phyloP scores from a whole-genome alignment of 192 early-diverging fungal genomes.

The Rhizophlyctis rosea region DNA sequence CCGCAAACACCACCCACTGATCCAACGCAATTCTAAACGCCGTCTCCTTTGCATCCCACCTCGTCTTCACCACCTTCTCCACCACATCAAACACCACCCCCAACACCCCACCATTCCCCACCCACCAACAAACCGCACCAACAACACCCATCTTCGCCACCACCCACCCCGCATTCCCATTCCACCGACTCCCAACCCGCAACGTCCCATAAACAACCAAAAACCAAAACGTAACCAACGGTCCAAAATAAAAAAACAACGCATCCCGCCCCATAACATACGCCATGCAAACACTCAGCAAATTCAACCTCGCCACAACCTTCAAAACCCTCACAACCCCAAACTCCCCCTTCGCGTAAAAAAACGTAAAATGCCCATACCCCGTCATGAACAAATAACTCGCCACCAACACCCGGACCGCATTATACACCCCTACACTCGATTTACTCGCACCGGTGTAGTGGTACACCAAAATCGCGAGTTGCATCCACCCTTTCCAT shows the following conservation, averaged over 20 bases:
- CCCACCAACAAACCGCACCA: constrained; percentile 31
- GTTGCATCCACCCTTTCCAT: constrained; percentile 89
- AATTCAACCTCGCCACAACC: constrained; percentile 64
- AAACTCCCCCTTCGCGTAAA: constrained; percentile 68
- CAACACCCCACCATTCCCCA: constrained; percentile 32
- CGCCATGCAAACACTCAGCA: constrained; percentile 61
- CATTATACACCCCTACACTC: constrained; percentile 65
- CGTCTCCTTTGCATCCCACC: constrained; percentile 67
- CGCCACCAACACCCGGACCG: constrained; percentile 70
- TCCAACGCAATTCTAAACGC: constrained; percentile 69
- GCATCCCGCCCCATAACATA: constrained; percentile 68
- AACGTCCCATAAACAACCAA: constrained; percentile 66
- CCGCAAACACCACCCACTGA: constrained; percentile 64
- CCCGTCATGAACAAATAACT: constrained; percentile 81
- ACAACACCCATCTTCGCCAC: constrained; percentile 51
- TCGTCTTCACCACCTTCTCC: constrained; percentile 39
- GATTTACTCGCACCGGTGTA: constrained; percentile 63
- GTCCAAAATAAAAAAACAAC: constrained; percentile 79
- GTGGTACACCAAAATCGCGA: constrained; percentile 68
- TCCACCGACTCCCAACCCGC: constrained; percentile 46
- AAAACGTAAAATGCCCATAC: constrained; percentile 74
- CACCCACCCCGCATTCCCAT: constrained; percentile 47
- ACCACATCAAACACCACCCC: constrained; percentile 43
- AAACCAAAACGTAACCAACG: constrained; percentile 70
- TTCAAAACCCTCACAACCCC: constrained; percentile 58